phyloP scores from a whole-genome alignment of 1,284 basidiomycete species.

The Mycosarcoma maydis region DNA sequence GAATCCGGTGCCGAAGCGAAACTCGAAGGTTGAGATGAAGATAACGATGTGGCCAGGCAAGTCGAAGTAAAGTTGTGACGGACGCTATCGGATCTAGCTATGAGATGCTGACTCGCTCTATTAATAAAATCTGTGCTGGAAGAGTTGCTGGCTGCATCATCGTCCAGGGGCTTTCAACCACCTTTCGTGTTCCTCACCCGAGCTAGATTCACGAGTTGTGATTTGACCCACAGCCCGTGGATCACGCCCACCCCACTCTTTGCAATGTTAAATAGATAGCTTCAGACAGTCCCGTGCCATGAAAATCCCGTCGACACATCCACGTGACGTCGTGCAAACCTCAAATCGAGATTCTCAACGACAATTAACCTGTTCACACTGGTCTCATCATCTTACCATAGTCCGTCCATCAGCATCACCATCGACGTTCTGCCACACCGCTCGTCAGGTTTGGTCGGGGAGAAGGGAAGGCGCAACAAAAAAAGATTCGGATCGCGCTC shows the following conservation, averaged over 20 bases:
- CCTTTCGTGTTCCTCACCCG: no score
- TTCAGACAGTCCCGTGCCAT: not conserved
- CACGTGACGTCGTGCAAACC: conserved; percentile 28
- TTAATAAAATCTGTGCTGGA: not conserved
- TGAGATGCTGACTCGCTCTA: not conserved
- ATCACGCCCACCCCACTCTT: no score
- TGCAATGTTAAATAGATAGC: not conserved
- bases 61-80: not conserved
- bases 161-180: conserved; percentile 8
- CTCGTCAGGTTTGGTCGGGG: not conserved
- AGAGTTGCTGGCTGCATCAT: conserved; percentile 4
- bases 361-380: no score
- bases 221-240: no score
- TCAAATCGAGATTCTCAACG: conserved; percentile 2
- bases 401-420: no score
- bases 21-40: no score
- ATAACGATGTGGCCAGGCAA: no score
- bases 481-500: no score
- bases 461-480: no score
- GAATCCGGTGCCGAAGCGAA: no score
- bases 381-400: no score
- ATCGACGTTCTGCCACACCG: not conserved
- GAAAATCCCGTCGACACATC: not conserved
- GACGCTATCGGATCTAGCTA: conserved; percentile 10
- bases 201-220: no score